Conservation (phyloP, 139 green algal genomes). For the Chloropicon primus region DNA sequence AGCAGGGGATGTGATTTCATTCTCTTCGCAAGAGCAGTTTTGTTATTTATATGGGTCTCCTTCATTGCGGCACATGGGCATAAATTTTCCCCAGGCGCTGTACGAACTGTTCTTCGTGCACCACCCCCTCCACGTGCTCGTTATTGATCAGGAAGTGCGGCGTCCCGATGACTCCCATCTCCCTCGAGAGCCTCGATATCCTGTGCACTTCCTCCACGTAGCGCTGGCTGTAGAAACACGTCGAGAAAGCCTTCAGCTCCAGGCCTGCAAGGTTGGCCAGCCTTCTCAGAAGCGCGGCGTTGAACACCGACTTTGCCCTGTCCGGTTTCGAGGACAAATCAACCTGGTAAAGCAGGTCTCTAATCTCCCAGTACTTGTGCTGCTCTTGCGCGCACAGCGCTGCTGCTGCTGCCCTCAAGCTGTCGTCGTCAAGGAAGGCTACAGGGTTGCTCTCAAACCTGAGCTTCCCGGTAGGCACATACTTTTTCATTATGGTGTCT, state of each 20-base stretch:
- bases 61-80: neutral
- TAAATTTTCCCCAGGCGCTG: neutral
- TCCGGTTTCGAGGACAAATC: neutral
- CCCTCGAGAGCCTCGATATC: neutral
- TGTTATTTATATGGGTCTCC: too few species aligned
- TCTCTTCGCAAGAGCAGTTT: neutral
- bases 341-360: conserved; percentile 8
- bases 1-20: conserved; percentile 21
- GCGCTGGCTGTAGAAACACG: conserved; percentile 6
- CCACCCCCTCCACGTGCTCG: neutral
- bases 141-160: conserved; percentile 8
- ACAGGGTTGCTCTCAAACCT: conserved; percentile 15
- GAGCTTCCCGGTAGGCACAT: neutral
- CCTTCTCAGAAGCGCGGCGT: neutral
- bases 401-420: conserved; percentile 5
- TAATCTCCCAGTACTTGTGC: conserved; percentile 19
- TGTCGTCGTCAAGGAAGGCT: conserved; percentile 18
- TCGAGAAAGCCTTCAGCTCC: conserved; percentile 1
- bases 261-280: conserved; percentile 3
- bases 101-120: neutral
- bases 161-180: conserved; percentile 3
- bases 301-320: neutral
- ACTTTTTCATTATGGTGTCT: conserved; percentile 3
- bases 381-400: conserved; percentile 18
- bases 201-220: conserved; percentile 1